A percentile compares a stretch with the other conserved stretches of the same genome.
These are phyloP conservation scores for Blastobotrys elegans DNA, from an alignment of 1,139 yeast genomes.

Conservation along the genomic window DNA sequence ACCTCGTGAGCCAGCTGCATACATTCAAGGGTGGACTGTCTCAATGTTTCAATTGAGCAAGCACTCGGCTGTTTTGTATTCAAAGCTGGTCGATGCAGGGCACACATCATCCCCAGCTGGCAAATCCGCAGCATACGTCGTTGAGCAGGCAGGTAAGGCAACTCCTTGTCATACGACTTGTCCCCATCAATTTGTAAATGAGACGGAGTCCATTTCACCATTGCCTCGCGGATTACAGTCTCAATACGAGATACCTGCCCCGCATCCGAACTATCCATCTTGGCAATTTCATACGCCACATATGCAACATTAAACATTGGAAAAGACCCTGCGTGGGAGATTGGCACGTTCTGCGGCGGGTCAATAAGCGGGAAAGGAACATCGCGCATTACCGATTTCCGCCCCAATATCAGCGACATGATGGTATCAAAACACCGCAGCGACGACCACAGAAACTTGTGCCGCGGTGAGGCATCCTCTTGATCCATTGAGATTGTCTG, in stretches of 20 bases:
- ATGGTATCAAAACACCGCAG: neutral
- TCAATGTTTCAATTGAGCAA: neutral
- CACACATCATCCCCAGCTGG: neutral
- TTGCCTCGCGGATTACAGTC: neutral
- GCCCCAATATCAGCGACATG: neutral
- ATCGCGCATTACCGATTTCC: neutral
- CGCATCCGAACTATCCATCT: neutral
- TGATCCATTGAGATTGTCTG: neutral
- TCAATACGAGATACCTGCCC: neutral
- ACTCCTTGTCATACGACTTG: neutral
- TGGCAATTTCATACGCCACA: neutral
- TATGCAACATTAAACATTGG: neutral
- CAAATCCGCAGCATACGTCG: neutral
- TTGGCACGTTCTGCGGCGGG: neutral
- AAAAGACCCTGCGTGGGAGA: neutral
- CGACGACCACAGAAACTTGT: neutral
- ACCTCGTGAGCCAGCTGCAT: neutral
- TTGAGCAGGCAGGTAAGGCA: neutral
- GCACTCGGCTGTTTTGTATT: neutral
- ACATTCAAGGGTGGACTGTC: neutral
- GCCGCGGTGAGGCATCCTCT: neutral
- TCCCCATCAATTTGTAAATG: neutral
- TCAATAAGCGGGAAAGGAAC: neutral
- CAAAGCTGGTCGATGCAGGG: constrained; percentile 2
- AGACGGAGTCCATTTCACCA: neutral